These are phyloP conservation scores for Pleurotus eryngii DNA, from an alignment of 768 basidiomycete species.

Conservation along the genomic window DNA sequence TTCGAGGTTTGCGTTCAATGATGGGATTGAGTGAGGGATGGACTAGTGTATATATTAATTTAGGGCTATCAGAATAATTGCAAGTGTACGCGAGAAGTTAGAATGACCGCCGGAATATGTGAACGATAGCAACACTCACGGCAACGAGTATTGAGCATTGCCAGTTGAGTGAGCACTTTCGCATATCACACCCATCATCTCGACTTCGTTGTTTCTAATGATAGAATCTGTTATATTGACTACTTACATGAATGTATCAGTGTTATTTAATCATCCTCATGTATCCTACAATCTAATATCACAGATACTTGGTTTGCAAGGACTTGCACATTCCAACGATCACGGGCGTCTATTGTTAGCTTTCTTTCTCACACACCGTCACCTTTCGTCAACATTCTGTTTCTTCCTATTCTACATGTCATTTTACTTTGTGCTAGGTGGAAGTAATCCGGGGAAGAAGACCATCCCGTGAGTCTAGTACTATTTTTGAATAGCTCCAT, in stretches of 20 bases:
- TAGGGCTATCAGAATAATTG: no score
- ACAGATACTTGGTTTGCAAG: not conserved
- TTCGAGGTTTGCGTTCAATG: no score
- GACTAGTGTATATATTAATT: no score
- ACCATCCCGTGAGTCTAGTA: not conserved
- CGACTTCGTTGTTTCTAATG: not conserved
- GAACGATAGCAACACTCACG: no score
- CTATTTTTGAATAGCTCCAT: not conserved
- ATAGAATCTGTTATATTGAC: not conserved
- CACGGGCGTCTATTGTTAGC: not conserved
- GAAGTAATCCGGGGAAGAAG: not conserved
- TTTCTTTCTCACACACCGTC: not conserved
- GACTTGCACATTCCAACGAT: not conserved
- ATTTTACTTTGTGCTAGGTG: not conserved
- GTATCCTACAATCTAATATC: not conserved
- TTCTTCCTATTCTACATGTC: not conserved
- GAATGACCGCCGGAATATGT: no score
- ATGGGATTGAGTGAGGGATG: no score
- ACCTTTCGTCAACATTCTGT: not conserved
- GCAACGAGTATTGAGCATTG: no score
- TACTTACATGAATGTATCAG: not conserved
- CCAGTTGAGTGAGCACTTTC: no score
- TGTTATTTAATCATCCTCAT: not conserved
- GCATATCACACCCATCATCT: not conserved
- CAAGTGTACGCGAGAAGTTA: no score